Evolutionary conservation across 2,329 filamentous ascomycete species (phyloP).

Genomic region (Trichoderma koningii): DNA sequence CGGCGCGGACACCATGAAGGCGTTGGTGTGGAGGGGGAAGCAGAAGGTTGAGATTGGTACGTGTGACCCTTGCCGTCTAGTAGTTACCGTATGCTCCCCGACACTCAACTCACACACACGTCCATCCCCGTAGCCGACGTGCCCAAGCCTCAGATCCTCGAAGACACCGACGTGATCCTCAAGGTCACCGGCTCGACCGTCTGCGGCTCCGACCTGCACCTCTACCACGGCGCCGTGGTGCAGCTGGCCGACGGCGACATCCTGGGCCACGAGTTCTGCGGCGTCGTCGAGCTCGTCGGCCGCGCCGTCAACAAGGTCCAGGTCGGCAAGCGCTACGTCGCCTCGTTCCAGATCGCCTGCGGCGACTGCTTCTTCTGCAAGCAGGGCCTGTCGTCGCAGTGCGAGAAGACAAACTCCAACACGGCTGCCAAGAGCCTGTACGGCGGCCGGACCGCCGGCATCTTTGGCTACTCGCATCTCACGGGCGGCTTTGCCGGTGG

Average conservation of each 20-base stretch:
- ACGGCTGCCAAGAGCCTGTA: slow-evolving; percentile 73
- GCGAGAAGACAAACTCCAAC: slow-evolving; percentile 77
- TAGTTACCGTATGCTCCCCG: no score
- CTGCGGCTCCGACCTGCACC: slow-evolving; percentile 61
- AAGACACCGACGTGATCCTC: slow-evolving; percentile 75
- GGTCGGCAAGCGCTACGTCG: slow-evolving; percentile 72
- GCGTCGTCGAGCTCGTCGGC: slow-evolving; percentile 58
- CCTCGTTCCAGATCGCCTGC: slow-evolving; percentile 81
- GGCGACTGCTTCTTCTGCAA: slow-evolving; percentile 75
- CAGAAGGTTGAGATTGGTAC: slow-evolving; percentile 69
- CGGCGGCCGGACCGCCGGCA: slow-evolving; percentile 72
- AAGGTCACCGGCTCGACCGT: slow-evolving; percentile 69
- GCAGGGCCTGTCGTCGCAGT: slow-evolving; percentile 76
- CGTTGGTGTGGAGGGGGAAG: slow-evolving; percentile 80
- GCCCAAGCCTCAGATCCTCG: slow-evolving; percentile 70
- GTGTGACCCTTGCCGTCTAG: no score
- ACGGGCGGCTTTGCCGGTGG: slow-evolving; percentile 86
- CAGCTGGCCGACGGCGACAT: slow-evolving; percentile 67
- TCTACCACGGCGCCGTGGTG: slow-evolving; percentile 58
- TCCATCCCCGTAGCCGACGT: slow-evolving; percentile 54
- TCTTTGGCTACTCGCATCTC: slow-evolving; percentile 76
- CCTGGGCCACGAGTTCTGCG: slow-evolving; percentile 64
- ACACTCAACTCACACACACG: neutral
- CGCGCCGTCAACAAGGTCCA: slow-evolving; percentile 55
- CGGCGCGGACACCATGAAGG: slow-evolving; percentile 70